Base-by-base conservation (phyloP, 2,329 filamentous ascomycete species). In the Diaporthe amygdali region DNA sequence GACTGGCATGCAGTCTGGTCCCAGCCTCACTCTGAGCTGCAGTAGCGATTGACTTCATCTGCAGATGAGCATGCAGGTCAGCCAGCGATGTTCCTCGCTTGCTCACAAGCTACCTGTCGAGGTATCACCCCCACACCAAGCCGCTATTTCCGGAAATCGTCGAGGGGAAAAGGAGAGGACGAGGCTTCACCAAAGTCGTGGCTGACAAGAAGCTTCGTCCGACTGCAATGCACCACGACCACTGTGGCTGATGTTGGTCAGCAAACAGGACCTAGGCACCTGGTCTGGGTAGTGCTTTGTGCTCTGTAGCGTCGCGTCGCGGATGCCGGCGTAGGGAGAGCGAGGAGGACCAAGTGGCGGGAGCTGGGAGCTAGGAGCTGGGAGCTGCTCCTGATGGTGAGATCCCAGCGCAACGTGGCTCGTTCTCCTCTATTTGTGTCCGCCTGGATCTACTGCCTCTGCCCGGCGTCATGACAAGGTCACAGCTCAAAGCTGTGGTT, bases 21-120 rank as follows among this genome's bases (percentile, higher is more conserved):
- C 72, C 74, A 75, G 74, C 74, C 74, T 75, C 73, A 74, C 72
- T 73, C 71, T 73, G 64, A 64, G 46, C 70, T 72, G 73, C 71
- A 75, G 69, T 68, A 73, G 69, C 70, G 70, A 72, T 32, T 54
- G 44, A 67, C 68, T 68, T 63, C 56, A 32, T 63, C 25, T 71
- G 63, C 68, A 72, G 68, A 22, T 34, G 41, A 41, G 30, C 67
- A 70, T 70, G 67, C 67, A 72, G 63, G 72, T 68, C 49, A 72
- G 70, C 67, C 61, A 67, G 61, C 52, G 22, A 61, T 69, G 67
- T 55, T 32, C 52, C 47, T 61, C 52, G 61, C 63, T 66, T 54
- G 30, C n/a, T 49, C 20, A 1, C 9, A 34, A 49, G 54, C 55
- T 66, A 64, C 59, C 68, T 51, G 47, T 68, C 64, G 70, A 61